phyloP scores from a whole-genome alignment of 2,329 filamentous ascomycete species.

The Diaporthe helianthi region DNA sequence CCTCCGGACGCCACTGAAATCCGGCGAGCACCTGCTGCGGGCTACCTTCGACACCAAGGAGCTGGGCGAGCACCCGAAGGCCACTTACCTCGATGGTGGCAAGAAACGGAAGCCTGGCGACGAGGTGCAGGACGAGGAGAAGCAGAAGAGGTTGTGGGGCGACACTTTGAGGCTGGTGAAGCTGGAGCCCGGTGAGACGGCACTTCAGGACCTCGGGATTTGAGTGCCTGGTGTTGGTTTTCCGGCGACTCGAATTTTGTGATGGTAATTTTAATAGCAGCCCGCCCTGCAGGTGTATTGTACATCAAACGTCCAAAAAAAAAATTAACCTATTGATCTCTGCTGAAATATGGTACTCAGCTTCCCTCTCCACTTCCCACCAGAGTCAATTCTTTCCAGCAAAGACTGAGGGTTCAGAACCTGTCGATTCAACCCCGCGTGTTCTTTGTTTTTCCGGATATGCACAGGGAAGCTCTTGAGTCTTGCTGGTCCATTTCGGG shows the following conservation, averaged over 20 bases:
- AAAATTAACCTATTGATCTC: not conserved
- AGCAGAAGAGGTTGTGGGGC: slow-evolving; percentile 22
- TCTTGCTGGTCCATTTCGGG: not conserved
- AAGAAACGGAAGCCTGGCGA: slow-evolving; percentile 6
- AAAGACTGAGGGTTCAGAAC: not conserved
- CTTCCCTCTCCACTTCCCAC: no score
- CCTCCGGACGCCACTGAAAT: slow-evolving; percentile 22
- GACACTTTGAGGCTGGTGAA: slow-evolving; percentile 26
- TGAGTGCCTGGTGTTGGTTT: not conserved
- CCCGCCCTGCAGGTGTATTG: not conserved
- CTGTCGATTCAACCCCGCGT: not conserved
- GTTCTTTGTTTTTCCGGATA: not conserved
- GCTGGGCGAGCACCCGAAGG: slow-evolving; percentile 25
- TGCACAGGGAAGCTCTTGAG: no score
- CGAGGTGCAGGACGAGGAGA: slow-evolving; percentile 21
- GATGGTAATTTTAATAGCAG: not conserved
- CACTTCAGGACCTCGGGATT: slow-evolving; percentile 10
- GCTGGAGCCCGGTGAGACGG: slow-evolving; percentile 6
- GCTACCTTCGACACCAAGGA: slow-evolving; percentile 25
- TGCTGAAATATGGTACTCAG: no score
- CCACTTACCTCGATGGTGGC: slow-evolving; percentile 8
- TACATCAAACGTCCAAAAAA: no score
- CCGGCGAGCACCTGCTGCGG: slow-evolving; percentile 20
- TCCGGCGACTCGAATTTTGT: not conserved
- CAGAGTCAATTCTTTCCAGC: no score